Percentiles rank a stretch among this genome's conserved stretches.
Evolutionary conservation across 495 filamentous ascomycete genomes (phyloP).

Genomic region (Wilcoxina mikolae): DNA sequence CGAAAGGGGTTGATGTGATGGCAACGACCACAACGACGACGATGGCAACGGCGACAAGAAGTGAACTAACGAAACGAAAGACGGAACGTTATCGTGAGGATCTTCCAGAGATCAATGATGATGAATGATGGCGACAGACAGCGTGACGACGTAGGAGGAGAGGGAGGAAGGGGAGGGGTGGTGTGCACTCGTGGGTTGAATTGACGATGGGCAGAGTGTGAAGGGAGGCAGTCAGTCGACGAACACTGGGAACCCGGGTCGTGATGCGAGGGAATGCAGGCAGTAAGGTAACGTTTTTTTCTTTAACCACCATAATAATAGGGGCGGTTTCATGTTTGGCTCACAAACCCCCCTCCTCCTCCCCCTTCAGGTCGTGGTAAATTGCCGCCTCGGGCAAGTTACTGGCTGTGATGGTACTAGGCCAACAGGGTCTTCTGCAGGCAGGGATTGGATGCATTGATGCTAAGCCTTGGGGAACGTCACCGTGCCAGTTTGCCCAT

Average conservation of each 20-base stretch:
- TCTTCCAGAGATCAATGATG: background rate
- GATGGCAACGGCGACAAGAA: constrained; percentile 1
- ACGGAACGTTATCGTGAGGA: constrained; percentile 1
- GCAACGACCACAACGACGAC: background rate
- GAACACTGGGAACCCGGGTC: background rate
- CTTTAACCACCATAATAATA: background rate
- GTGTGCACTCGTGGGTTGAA: background rate
- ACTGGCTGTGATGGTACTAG: too few relatives aligned
- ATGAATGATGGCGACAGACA: background rate
- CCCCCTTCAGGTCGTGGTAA: background rate
- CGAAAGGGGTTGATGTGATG: background rate
- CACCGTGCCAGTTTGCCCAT: too few relatives aligned
- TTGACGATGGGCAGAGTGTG: background rate
- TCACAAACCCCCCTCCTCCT: background rate
- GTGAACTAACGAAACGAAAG: background rate
- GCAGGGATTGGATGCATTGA: too few relatives aligned
- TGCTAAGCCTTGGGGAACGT: too few relatives aligned
- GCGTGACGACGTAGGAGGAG: background rate
- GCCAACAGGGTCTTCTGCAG: too few relatives aligned
- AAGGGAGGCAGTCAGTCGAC: background rate
- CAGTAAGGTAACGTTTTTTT: background rate
- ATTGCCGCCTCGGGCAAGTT: background rate
- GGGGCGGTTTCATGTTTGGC: background rate
- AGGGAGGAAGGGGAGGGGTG: background rate
- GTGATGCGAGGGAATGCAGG: too few relatives aligned